phyloP scores from a whole-genome alignment of 202 grass and related monocot genomes.

The Setaria viridis region DNA sequence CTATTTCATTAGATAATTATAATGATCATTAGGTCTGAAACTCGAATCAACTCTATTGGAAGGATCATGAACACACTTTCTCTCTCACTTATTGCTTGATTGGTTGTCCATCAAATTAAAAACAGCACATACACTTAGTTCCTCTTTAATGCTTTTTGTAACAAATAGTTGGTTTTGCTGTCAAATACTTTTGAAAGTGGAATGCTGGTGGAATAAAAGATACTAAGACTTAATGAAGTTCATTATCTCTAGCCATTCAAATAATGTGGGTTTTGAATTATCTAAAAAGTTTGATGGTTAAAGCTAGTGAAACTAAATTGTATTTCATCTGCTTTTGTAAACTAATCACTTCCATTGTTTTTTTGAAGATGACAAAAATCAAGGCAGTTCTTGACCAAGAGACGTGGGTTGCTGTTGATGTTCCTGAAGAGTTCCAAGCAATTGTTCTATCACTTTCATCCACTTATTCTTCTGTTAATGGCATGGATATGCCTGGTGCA shows the following conservation, averaged over 20 bases:
- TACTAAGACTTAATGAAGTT: conserved; percentile 6
- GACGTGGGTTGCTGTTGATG: conserved; percentile 87
- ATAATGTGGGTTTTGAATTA: not conserved
- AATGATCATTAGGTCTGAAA: not conserved
- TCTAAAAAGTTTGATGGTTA: not conserved
- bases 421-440: conserved; percentile 95
- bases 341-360: conserved; percentile 50
- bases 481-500: conserved; percentile 58
- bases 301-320: conserved; percentile 1
- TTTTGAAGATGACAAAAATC: conserved; percentile 94
- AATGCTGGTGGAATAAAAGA: conserved; percentile 13
- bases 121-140: not conserved
- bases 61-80: conserved; percentile 21
- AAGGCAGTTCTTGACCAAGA: conserved; percentile 99
- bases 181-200: conserved; percentile 30
- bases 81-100: conserved; percentile 4
- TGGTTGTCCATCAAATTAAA: conserved; percentile 16
- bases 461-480: conserved; percentile 70
- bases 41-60: not conserved
- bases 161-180: not conserved
- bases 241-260: conserved; percentile 4
- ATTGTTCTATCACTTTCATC: conserved; percentile 87
- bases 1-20: not conserved
- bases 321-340: conserved; percentile 8
- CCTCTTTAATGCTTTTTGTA: conserved; percentile 4